Evolutionary conservation across 2,329 filamentous ascomycete species (phyloP).

Genomic region (Pseudogymnoascus sp.): DNA sequence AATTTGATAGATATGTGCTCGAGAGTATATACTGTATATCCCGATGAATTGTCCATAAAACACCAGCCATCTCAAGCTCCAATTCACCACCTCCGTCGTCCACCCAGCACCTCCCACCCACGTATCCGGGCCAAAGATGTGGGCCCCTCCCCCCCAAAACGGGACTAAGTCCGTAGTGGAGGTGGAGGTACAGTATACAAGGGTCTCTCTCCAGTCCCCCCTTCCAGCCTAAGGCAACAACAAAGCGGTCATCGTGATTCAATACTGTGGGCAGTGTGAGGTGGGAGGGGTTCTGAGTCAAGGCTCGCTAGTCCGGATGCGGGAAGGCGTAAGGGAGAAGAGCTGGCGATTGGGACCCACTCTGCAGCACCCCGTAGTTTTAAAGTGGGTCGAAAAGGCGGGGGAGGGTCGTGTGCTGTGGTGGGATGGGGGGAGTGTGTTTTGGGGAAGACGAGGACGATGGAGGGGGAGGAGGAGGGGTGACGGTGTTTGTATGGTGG

Average conservation of each 20-base stretch:
- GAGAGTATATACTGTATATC: neutral
- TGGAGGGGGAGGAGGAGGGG: no score
- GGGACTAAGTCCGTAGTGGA: no score
- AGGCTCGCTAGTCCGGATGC: neutral
- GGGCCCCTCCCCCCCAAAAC: neutral
- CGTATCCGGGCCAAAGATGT: neutral
- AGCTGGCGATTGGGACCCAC: conserved; percentile 3
- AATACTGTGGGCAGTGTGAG: neutral
- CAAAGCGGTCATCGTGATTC: neutral
- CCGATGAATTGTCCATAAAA: neutral
- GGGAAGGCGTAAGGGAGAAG: neutral
- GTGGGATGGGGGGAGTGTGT: neutral
- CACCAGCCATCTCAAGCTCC: neutral
- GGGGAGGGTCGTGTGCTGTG: conserved; percentile 2
- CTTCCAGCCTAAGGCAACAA: neutral
- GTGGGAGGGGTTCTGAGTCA: neutral
- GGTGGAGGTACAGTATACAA: neutral
- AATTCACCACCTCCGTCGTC: neutral
- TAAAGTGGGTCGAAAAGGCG: neutral
- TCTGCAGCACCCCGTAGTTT: neutral
- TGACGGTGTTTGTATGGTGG: neutral
- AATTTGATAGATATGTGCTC: neutral
- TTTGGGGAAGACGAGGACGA: neutral
- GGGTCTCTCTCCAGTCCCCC: neutral
- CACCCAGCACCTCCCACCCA: neutral